Conservation (phyloP, 495 filamentous ascomycete species). For the Ascodesmis nigricans region DNA sequence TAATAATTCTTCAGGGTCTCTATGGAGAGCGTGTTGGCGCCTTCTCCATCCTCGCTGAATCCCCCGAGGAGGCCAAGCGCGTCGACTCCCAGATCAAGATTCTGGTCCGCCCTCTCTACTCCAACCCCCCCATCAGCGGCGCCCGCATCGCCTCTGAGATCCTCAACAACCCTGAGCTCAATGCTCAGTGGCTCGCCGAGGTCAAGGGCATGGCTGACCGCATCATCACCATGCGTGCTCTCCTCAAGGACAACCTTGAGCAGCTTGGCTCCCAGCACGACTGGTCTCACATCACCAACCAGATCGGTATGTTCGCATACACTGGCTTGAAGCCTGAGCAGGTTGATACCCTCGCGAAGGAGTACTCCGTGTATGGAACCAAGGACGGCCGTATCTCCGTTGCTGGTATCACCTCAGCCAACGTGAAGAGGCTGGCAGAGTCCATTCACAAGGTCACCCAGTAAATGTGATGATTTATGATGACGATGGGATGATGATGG, state of each 20-base stretch:
- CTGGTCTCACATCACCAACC: constrained; percentile 95
- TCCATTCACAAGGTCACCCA: constrained; percentile 82
- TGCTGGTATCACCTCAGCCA: constrained; percentile 79
- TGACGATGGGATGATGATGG: too few relatives aligned
- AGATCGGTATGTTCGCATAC: constrained; percentile 99
- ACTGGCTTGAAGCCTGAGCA: constrained; percentile 81
- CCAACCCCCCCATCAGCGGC: constrained; percentile 90
- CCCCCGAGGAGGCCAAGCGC: constrained; percentile 78
- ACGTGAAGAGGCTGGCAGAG: constrained; percentile 76
- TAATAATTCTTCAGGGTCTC: constrained; percentile 44
- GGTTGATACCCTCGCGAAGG: constrained; percentile 80
- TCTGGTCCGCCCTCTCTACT: constrained; percentile 88
- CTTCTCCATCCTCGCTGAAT: constrained; percentile 75
- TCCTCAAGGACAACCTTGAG: constrained; percentile 84
- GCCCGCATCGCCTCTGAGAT: constrained; percentile 85
- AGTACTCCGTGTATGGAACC: constrained; percentile 96
- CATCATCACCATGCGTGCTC: constrained; percentile 90
- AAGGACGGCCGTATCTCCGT: constrained; percentile 95
- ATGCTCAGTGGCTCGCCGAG: constrained; percentile 86
- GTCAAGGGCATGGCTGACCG: constrained; percentile 98
- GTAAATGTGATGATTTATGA: constrained; percentile 27
- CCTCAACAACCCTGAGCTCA: constrained; percentile 65
- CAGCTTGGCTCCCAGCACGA: constrained; percentile 83
- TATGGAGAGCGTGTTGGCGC: constrained; percentile 97
- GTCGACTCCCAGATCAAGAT: constrained; percentile 98